phyloP scores from a whole-genome alignment of 2,329 filamentous ascomycete species.

The Fusarium nelsonii region DNA sequence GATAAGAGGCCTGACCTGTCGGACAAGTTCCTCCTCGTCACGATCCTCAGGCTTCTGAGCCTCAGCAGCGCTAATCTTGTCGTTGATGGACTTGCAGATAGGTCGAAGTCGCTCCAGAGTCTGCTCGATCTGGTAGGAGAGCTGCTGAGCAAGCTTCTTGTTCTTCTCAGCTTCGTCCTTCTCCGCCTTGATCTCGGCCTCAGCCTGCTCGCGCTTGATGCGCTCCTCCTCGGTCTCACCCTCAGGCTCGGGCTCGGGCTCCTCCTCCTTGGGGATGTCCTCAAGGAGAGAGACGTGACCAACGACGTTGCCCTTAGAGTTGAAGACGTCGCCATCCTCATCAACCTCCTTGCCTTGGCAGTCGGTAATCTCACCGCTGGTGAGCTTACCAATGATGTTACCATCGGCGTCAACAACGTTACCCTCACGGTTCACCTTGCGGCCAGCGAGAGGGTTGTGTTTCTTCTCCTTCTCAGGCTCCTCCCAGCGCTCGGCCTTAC shows the following conservation, averaged over 20 bases:
- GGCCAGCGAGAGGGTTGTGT: slow-evolving; percentile 65
- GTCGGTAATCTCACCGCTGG: slow-evolving; percentile 73
- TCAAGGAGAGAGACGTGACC: slow-evolving; percentile 77
- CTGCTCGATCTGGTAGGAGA: slow-evolving; percentile 78
- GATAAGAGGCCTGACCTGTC: slow-evolving; percentile 87
- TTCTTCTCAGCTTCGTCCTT: slow-evolving; percentile 73
- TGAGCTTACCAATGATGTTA: slow-evolving; percentile 74
- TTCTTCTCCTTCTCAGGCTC: slow-evolving; percentile 66
- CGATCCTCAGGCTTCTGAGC: slow-evolving; percentile 86
- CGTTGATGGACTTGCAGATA: slow-evolving; percentile 86
- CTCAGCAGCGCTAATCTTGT: slow-evolving; percentile 85
- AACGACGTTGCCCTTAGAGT: slow-evolving; percentile 74
- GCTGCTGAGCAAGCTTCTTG: slow-evolving; percentile 80
- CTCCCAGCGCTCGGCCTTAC: slow-evolving; percentile 71
- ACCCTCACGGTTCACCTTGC: slow-evolving; percentile 69
- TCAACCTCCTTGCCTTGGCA: slow-evolving; percentile 78
- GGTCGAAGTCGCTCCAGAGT: slow-evolving; percentile 87
- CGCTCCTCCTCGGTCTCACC: slow-evolving; percentile 62
- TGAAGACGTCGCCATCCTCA: slow-evolving; percentile 77
- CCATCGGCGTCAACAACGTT: slow-evolving; percentile 70
- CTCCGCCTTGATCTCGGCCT: slow-evolving; percentile 62
- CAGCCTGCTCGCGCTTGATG: slow-evolving; percentile 51
- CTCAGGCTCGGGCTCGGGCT: slow-evolving; percentile 60
- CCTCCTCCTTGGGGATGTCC: slow-evolving; percentile 60
- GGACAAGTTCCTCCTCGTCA: slow-evolving; percentile 89